A percentile compares a stretch with the other conserved stretches of the same genome.
phyloP scores from a whole-genome alignment of 305 asterid genomes.

The Solanum hybrid region DNA sequence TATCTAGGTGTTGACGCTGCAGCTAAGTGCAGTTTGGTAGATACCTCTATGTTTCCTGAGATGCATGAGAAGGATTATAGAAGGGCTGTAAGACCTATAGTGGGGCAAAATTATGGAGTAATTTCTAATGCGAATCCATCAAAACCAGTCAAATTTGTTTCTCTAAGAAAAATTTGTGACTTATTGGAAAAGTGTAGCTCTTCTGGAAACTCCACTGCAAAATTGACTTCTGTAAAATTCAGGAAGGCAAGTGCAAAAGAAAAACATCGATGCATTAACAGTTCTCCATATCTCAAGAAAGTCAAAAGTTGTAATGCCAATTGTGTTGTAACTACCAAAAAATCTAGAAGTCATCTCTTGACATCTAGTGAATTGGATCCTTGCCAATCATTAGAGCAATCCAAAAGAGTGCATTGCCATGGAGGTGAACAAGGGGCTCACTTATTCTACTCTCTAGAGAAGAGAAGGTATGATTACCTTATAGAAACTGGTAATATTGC shows the following conservation, averaged over 20 bases:
- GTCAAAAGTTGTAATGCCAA: neutral
- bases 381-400: constrained; percentile 17
- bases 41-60: constrained; percentile 17
- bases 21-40: constrained; percentile 17
- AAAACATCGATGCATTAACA: constrained; percentile 1
- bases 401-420: constrained; percentile 14
- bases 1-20: constrained; percentile 20
- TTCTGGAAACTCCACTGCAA: constrained; percentile 15
- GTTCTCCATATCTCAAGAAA: neutral
- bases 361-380: constrained; percentile 22
- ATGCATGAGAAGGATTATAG: constrained; percentile 13
- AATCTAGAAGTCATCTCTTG: constrained; percentile 5
- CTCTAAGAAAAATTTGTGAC: constrained; percentile 32
- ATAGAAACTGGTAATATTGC: constrained; percentile 15
- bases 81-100: constrained; percentile 36
- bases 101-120: constrained; percentile 50
- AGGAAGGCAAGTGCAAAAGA: constrained; percentile 19
- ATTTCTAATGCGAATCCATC: constrained; percentile 41
- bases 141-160: constrained; percentile 38
- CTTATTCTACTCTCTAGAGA: constrained; percentile 16
- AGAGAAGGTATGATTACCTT: constrained; percentile 13
- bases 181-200: constrained; percentile 16
- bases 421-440: constrained; percentile 21
- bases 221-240: constrained; percentile 9
- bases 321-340: neutral